Percentiles rank a stretch among this genome's conserved stretches.
Evolutionary conservation across 2,329 filamentous ascomycete species (phyloP).

Genomic region (Ploettnerulaceae sp.): DNA sequence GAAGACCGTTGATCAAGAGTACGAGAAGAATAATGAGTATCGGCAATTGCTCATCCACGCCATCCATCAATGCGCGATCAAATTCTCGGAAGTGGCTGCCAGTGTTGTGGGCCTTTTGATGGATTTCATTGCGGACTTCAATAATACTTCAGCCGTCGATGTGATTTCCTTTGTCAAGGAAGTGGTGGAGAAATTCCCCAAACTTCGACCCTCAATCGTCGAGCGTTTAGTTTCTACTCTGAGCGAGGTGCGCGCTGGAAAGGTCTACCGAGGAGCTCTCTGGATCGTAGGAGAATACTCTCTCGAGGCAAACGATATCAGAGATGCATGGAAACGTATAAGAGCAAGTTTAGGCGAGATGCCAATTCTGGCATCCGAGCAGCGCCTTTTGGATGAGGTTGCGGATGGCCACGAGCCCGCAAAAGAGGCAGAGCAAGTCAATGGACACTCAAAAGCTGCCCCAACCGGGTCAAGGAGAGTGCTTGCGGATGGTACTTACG

Average conservation of each 20-base stretch:
- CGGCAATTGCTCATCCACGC: slow-evolving; percentile 92
- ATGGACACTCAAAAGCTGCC: slow-evolving; percentile 73
- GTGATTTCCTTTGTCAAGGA: slow-evolving; percentile 99
- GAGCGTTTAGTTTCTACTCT: slow-evolving; percentile 84
- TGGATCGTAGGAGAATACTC: slow-evolving; percentile 99
- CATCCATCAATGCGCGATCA: slow-evolving; percentile 98
- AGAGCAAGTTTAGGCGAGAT: slow-evolving; percentile 92
- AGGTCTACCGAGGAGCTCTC: slow-evolving; percentile 92
- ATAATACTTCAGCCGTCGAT: slow-evolving; percentile 92
- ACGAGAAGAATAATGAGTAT: slow-evolving; percentile 97
- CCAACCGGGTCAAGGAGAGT: slow-evolving; percentile 86
- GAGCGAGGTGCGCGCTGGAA: slow-evolving; percentile 89
- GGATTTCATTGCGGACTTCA: slow-evolving; percentile 99
- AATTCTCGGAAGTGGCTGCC: slow-evolving; percentile 95
- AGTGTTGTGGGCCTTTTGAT: slow-evolving; percentile 95
- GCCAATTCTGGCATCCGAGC: slow-evolving; percentile 91
- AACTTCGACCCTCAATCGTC: slow-evolving; percentile 81
- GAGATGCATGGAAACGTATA: slow-evolving; percentile 95
- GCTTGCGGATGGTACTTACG: slow-evolving; percentile 93
- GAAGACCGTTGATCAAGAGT: slow-evolving; percentile 97
- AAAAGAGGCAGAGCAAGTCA: slow-evolving; percentile 60
- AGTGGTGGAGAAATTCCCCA: slow-evolving; percentile 96
- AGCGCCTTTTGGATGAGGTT: slow-evolving; percentile 81
- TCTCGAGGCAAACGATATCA: slow-evolving; percentile 86
- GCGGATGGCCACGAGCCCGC: slow-evolving; percentile 62